phyloP scores from a whole-genome alignment of 495 filamentous ascomycete species.

The Podospora sp. region DNA sequence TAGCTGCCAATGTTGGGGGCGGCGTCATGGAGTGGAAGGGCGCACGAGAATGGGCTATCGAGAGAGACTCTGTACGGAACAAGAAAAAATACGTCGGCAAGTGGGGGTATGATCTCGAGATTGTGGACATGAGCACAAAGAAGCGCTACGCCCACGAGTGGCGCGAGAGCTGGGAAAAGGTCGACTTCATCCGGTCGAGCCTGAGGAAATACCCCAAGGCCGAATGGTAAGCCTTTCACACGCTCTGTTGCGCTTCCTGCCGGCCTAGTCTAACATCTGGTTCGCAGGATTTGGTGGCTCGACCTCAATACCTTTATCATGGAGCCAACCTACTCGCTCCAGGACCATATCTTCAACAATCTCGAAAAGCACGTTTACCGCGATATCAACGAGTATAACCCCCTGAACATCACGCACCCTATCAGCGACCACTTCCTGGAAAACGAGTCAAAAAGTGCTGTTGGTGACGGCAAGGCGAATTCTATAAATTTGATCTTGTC shows the following conservation, averaged over 20 bases:
- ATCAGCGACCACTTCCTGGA: conserved; percentile 73
- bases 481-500: conserved; percentile 88
- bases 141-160: conserved; percentile 98
- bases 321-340: conserved; percentile 90
- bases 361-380: conserved; percentile 79
- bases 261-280: conserved; percentile 31
- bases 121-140: conserved; percentile 97
- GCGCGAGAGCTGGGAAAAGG: conserved; percentile 99
- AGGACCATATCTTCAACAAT: conserved; percentile 84
- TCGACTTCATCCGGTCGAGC: conserved; percentile 87
- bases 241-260: background rate
- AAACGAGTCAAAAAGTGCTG: conserved; percentile 63
- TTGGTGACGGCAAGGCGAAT: conserved; percentile 70
- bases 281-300: conserved; percentile 94
- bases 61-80: conserved; percentile 93
- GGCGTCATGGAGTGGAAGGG: conserved; percentile 99
- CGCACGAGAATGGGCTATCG: conserved; percentile 94
- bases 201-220: conserved; percentile 94
- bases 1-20: conserved; percentile 91
- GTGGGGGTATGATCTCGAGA: conserved; percentile 96
- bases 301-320: conserved; percentile 98
- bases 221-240: conserved; percentile 73
- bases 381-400: conserved; percentile 96
- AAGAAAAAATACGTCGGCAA: conserved; percentile 82
- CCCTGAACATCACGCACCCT: conserved; percentile 89